These are phyloP conservation scores for Mycocentrospora acerina DNA, from an alignment of 2,329 filamentous ascomycete genomes.

Conservation along the genomic window DNA sequence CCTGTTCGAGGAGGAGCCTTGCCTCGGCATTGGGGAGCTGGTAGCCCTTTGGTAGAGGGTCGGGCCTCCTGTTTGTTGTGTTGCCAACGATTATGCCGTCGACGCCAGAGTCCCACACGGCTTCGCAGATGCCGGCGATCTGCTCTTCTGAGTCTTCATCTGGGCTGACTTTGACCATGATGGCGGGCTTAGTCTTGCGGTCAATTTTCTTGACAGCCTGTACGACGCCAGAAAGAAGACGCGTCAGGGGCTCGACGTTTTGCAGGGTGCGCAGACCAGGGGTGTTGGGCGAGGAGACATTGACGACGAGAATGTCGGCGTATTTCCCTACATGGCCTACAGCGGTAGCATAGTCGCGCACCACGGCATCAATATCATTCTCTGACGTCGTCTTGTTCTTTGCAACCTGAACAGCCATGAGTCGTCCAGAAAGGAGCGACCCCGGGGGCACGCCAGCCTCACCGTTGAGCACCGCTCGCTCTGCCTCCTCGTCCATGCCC, in stretches of 20 bases:
- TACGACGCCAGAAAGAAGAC: constrained; percentile 80
- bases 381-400: constrained; percentile 96
- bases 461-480: constrained; percentile 74
- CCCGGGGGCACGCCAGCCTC: constrained; percentile 76
- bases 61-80: constrained; percentile 82
- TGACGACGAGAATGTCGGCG: constrained; percentile 95
- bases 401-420: constrained; percentile 88
- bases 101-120: constrained; percentile 66
- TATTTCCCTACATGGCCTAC: constrained; percentile 81
- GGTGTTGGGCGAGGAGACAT: constrained; percentile 95
- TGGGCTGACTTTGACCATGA: constrained; percentile 98
- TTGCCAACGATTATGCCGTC: constrained; percentile 97
- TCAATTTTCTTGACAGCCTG: constrained; percentile 69
- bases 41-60: constrained; percentile 67
- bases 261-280: constrained; percentile 87
- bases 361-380: constrained; percentile 78
- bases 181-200: constrained; percentile 71
- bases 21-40: constrained; percentile 67
- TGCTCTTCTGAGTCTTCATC: constrained; percentile 88
- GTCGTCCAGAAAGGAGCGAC: constrained; percentile 71
- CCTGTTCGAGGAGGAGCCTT: constrained; percentile 69
- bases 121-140: constrained; percentile 80
- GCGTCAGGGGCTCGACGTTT: constrained; percentile 77
- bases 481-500: constrained; percentile 62
- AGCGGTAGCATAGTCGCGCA: constrained; percentile 81